phyloP scores from a whole-genome alignment of 2,329 filamentous ascomycete genomes.

The Aspergillus vadensis region DNA sequence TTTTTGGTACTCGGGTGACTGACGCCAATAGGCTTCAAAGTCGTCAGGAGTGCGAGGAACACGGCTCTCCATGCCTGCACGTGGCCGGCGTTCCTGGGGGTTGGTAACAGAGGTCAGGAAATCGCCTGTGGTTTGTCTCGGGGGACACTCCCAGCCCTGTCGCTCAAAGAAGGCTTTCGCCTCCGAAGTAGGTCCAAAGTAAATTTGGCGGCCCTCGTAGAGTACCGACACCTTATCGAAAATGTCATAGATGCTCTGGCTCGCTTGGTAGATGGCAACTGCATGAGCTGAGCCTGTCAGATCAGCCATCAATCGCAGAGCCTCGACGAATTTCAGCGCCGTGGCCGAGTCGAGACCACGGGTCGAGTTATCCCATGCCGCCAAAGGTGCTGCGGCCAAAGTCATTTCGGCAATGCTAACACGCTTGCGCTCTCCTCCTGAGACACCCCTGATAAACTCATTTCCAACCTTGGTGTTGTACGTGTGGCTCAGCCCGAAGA shows the following conservation, averaged over 20 bases:
- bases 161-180: conserved; percentile 66
- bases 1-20: conserved; percentile 1
- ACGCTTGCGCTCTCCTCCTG: conserved; percentile 60
- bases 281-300: conserved; percentile 45
- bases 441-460: conserved; percentile 60
- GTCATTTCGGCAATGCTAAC: conserved; percentile 57
- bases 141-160: conserved; percentile 49
- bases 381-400: conserved; percentile 44
- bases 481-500: conserved; percentile 46
- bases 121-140: conserved; percentile 12
- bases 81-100: conserved; percentile 57
- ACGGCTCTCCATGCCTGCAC: conserved; percentile 52
- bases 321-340: conserved; percentile 53
- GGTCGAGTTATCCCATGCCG: conserved; percentile 44
- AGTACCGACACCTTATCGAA: conserved; percentile 69
- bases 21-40: conserved; percentile 49
- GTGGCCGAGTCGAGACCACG: conserved; percentile 51
- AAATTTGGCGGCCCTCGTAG: conserved; percentile 49
- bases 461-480: conserved; percentile 47
- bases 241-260: conserved; percentile 14
- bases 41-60: conserved; percentile 69
- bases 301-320: conserved; percentile 48
- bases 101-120: conserved; percentile 51
- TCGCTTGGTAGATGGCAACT: conserved; percentile 45
- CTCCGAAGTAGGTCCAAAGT: conserved; percentile 56